A percentile compares a stretch with the other conserved stretches of the same genome.
These are phyloP conservation scores for Trebouxiophyceae sp. DNA, from an alignment of 163 green algal genomes.

Conservation along the genomic window DNA sequence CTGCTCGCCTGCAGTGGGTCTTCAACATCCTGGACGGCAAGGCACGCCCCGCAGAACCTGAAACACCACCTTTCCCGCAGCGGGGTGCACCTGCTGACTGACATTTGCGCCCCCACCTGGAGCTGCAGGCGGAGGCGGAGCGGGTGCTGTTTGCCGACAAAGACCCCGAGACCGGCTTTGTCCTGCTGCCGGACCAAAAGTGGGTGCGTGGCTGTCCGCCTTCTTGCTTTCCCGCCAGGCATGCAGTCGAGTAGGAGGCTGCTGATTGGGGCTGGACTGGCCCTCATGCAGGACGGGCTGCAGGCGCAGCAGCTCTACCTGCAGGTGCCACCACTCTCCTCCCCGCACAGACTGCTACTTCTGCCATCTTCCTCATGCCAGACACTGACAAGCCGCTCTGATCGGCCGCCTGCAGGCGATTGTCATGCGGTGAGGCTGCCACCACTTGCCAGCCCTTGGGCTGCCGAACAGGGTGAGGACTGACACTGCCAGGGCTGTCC, in stretches of 20 bases:
- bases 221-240: neutral
- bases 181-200: constrained; percentile 49
- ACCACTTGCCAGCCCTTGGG: constrained; percentile 7
- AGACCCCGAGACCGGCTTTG: constrained; percentile 32
- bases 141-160: constrained; percentile 42
- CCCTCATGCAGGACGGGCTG: constrained; percentile 24
- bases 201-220: constrained; percentile 20
- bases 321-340: constrained; percentile 12
- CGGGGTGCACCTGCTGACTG: no score
- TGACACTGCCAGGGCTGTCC: neutral
- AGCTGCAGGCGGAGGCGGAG: constrained; percentile 43
- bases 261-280: neutral
- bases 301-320: constrained; percentile 41
- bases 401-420: neutral
- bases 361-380: neutral
- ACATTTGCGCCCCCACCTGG: no score
- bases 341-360: neutral
- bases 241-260: neutral
- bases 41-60: no score
- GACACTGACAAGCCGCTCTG: no score
- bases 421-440: neutral
- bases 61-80: no score
- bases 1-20: no score
- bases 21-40: no score
- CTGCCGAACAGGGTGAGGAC: no score